A percentile compares a stretch with the other conserved stretches of the same genome.
phyloP scores from a whole-genome alignment of 139 green algal genomes.

The Medakamo hakoo region DNA sequence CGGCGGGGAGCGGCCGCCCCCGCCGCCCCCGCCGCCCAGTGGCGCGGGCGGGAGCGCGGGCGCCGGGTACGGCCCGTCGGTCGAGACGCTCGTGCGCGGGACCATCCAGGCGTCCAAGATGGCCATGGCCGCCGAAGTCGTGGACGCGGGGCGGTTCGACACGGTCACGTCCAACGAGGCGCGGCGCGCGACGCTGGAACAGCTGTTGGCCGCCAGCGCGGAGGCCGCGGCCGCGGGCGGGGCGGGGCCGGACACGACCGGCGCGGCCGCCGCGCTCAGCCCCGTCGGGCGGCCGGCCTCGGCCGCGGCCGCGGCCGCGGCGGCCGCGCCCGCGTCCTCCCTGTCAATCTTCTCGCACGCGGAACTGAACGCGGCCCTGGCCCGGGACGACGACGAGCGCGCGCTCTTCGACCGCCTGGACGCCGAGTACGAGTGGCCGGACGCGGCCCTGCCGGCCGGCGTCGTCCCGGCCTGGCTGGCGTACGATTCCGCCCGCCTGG shows the following conservation, averaged over 20 bases:
- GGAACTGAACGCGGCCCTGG: slow-evolving; percentile 41
- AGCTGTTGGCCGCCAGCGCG: slow-evolving; percentile 38
- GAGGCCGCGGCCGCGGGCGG: too few species aligned
- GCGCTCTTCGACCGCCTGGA: slow-evolving; percentile 25
- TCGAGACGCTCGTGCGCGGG: slow-evolving; percentile 90
- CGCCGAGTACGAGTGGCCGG: slow-evolving; percentile 18
- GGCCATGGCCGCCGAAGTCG: slow-evolving; percentile 96
- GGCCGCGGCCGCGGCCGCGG: slow-evolving; percentile 22
- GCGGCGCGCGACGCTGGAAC: slow-evolving; percentile 59
- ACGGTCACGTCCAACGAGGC: slow-evolving; percentile 83
- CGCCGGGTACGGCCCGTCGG: slow-evolving; percentile 58
- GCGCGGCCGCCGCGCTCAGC: not conserved
- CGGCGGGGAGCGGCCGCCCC: too few species aligned
- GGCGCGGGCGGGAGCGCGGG: not conserved
- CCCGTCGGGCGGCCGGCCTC: not conserved
- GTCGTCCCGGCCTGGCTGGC: not conserved
- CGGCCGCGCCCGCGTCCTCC: slow-evolving; percentile 23
- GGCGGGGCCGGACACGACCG: too few species aligned
- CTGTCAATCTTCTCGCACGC: slow-evolving; percentile 36
- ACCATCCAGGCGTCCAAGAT: slow-evolving; percentile 96
- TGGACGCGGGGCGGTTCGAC: slow-evolving; percentile 86
- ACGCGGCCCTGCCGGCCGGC: not conserved
- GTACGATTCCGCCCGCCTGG: not conserved
- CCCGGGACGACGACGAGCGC: slow-evolving; percentile 21
- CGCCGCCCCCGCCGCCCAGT: too few species aligned